Percentiles rank a stretch among this genome's conserved stretches.
These are phyloP conservation scores for Singerocomus rubriflavus DNA, from an alignment of 1,284 basidiomycete species.

Conservation along the genomic window DNA sequence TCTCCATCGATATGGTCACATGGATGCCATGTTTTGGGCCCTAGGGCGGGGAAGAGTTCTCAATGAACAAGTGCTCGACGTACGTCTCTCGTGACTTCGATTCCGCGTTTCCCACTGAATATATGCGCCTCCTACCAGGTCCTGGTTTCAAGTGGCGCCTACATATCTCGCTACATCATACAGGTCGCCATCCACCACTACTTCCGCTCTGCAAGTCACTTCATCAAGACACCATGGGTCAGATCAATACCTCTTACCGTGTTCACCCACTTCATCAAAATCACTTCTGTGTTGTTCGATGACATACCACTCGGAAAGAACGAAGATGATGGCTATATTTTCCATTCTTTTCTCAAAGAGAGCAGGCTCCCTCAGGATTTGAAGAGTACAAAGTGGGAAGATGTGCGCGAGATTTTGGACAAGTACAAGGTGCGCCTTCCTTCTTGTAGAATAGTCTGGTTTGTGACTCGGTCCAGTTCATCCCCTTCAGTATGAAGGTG, in stretches of 20 bases:
- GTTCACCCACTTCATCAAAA: constrained; percentile 59
- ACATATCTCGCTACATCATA: constrained; percentile 70
- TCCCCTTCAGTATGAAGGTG: constrained; percentile 70
- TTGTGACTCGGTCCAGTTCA: constrained; percentile 49
- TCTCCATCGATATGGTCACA: constrained; percentile 62
- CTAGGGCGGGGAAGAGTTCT: constrained; percentile 64
- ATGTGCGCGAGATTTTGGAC: constrained; percentile 60
- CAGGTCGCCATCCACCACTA: constrained; percentile 75
- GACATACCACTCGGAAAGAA: constrained; percentile 65
- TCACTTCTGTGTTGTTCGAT: constrained; percentile 55
- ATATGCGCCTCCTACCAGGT: constrained; percentile 44
- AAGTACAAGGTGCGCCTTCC: constrained; percentile 56
- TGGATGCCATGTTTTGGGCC: constrained; percentile 68
- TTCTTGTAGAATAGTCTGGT: constrained; percentile 9
- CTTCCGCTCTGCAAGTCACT: constrained; percentile 65
- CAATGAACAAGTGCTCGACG: constrained; percentile 64
- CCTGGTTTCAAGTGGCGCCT: constrained; percentile 67
- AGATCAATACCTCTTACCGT: constrained; percentile 56
- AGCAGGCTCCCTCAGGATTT: constrained; percentile 53
- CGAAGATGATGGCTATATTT: constrained; percentile 68
- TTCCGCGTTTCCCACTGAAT: constrained; percentile 13
- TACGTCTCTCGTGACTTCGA: constrained; percentile 36
- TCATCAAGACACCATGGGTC: constrained; percentile 70
- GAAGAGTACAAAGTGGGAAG: constrained; percentile 58
- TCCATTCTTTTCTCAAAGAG: constrained; percentile 62